Base-by-base conservation (phyloP, 2,329 filamentous ascomycete genomes). In the Aspergillus udagawae region DNA sequence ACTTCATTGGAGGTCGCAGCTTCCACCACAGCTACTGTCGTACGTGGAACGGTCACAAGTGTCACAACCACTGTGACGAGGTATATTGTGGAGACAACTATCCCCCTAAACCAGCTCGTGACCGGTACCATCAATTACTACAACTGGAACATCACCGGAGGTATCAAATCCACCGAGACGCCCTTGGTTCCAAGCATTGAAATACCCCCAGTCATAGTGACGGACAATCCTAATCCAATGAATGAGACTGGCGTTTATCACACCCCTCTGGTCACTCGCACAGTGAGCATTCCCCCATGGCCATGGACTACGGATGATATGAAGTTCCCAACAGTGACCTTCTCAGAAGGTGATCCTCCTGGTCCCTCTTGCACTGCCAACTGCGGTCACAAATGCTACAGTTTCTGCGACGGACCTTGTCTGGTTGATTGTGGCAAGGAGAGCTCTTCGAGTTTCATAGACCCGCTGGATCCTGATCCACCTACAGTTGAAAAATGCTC, bases 241-340 rank as follows among this genome's bases (percentile, higher is more conserved):
- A 23, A 23, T 23, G 23, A 23, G 23, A 23, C 23, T 23, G 23
- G 23, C 23, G 23, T 23, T 23, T 23, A 23, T 23, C 23, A 23
- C 23, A 23, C 23, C 23, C 38, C 57, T 35, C 8, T 14, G 3
- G 48, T 54, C 14, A 47, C 53, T 44, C 53, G 60, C 17, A 59
- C 60, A 9, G n/a, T 62, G 14, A 51, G 25, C 23, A 58, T 55
- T 17, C 59, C 61, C n/a, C 61, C 61, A 5, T 61, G 59, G 61
- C 59, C 61, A 5, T 61, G 59, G 61, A 56, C 59, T 25, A 58
- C 57, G 1, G 32, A 49, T 21, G 25, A 50, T n/a, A 51, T 52
- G 3, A 52, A 53, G 8, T 23, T 23, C 23, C 54, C 56, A 8
- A 58, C 48, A 4, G 47, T 63, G 23, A 57, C 17, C 9, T 61